Percentiles rank a stretch among this genome's conserved stretches.
Evolutionary conservation across 1,284 basidiomycete genomes (phyloP).

Genomic region (Agroathelia rolfsii): DNA sequence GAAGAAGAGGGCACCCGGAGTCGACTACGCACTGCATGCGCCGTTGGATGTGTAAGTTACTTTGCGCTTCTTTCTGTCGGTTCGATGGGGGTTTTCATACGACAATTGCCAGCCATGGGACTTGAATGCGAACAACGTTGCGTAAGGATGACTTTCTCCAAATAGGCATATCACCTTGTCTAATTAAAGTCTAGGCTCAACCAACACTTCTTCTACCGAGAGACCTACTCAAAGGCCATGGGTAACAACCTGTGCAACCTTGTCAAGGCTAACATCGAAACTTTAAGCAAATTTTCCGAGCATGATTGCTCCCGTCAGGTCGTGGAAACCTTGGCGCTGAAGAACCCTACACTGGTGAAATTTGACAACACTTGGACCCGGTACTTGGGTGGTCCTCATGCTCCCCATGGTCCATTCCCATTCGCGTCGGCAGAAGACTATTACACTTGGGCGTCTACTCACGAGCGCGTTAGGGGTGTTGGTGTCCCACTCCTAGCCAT

Average conservation of each 20-base stretch:
- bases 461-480: constrained; percentile 46
- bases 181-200: constrained; percentile 62
- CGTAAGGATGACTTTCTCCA: constrained; percentile 29
- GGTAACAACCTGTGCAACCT: constrained; percentile 68
- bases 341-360: constrained; percentile 43
- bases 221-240: constrained; percentile 80
- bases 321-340: constrained; percentile 32
- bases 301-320: constrained; percentile 41
- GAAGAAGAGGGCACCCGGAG: constrained; percentile 77
- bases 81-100: too few species aligned
- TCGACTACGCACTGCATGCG: constrained; percentile 69
- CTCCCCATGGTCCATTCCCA: constrained; percentile 77
- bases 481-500: constrained; percentile 72
- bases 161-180: too few species aligned
- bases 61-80: constrained; percentile 10
- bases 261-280: constrained; percentile 49
- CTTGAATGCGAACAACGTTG: constrained; percentile 46
- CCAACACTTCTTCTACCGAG: constrained; percentile 50
- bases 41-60: constrained; percentile 71
- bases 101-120: constrained; percentile 60
- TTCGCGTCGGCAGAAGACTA: constrained; percentile 73
- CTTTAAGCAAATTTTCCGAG: constrained; percentile 40
- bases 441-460: constrained; percentile 63
- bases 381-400: constrained; percentile 68
- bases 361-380: constrained; percentile 67